A percentile compares a stretch with the other conserved stretches of the same genome.
phyloP scores from a whole-genome alignment of 257 asterid species.

The Ballota nigra region DNA sequence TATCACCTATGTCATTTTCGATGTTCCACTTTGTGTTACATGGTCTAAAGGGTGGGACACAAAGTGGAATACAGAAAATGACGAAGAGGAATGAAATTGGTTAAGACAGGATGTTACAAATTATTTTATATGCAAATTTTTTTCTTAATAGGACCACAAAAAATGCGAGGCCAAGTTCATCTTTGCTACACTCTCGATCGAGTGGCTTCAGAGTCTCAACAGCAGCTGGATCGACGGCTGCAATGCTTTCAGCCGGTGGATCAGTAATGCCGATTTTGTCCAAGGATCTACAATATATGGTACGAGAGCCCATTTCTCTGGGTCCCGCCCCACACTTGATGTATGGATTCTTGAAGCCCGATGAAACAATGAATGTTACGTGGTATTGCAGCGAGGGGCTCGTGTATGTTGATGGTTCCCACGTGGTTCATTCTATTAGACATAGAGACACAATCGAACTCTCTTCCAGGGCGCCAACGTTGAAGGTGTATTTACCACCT shows the following conservation, averaged over 20 bases:
- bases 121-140: background rate
- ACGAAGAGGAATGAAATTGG: no score
- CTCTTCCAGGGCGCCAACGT: slow-evolving; percentile 53
- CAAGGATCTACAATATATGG: slow-evolving; percentile 69
- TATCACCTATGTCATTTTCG: no score
- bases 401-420: slow-evolving; percentile 66
- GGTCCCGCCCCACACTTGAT: slow-evolving; percentile 28
- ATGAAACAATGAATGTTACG: slow-evolving; percentile 52
- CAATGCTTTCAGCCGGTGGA: slow-evolving; percentile 82
- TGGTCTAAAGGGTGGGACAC: no score
- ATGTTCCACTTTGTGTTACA: no score
- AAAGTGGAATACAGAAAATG: no score
- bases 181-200: slow-evolving; percentile 61
- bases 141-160: slow-evolving; percentile 35
- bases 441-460: slow-evolving; percentile 61
- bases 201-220: slow-evolving; percentile 83
- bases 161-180: slow-evolving; percentile 31
- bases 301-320: slow-evolving; percentile 68
- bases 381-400: slow-evolving; percentile 65
- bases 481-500: slow-evolving; percentile 53
- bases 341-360: slow-evolving; percentile 48
- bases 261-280: slow-evolving; percentile 56
- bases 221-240: slow-evolving; percentile 87
- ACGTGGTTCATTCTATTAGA: slow-evolving; percentile 43
- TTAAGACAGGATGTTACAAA: no score